Base-by-base conservation (phyloP, 1,139 yeast species). In the Protomyces macrosporus region DNA sequence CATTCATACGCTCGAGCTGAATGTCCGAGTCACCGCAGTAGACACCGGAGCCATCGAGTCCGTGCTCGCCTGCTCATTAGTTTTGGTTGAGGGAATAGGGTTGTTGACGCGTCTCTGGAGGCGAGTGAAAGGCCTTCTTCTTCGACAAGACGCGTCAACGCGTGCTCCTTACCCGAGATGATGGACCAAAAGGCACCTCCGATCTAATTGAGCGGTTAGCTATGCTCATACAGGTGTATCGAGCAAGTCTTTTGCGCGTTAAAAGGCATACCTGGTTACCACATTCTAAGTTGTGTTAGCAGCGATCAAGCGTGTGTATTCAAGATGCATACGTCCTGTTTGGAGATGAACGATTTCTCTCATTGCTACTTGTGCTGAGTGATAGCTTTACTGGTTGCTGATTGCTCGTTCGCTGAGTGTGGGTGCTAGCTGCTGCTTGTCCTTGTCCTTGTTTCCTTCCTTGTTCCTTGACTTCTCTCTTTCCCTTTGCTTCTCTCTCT, bases 271-370 rank as follows among this genome's bases (percentile, higher is more conserved):
- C 90, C 81, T 93, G 98, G 85, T 93, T 93, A 85, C 98, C 98
- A 85, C 98, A 93, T 81, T 91, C 98, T 78, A 98, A 98, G 66
- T 97, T 87, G 68, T 97, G 91, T 77, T 91, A 83, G 79, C 91
- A 98, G 77, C 91, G 61, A 52, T n/a, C 3, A 12, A n/a, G 37
- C 10, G 4, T n/a, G 52, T 34, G 23, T 23, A 23, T 23, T 23
- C 23, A 37, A 58, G 16, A 12, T 9, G 33, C 35, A n/a, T 23
- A 16, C 45, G 37, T 50, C 42, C 52, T 33, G 48, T 37, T 23
- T 33, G 35, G 9, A 34, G 42, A 57, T 53, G 45, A 32, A 58
- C 62, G 56, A 58, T 58, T 58, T 58, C 62, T 58, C 62, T 58
- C 62, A 58, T 58, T n/a, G 48, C 48, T 42, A 32, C 30, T 39